Base-by-base conservation (phyloP, 306 rosid species). In the Prunus padus region DNA sequence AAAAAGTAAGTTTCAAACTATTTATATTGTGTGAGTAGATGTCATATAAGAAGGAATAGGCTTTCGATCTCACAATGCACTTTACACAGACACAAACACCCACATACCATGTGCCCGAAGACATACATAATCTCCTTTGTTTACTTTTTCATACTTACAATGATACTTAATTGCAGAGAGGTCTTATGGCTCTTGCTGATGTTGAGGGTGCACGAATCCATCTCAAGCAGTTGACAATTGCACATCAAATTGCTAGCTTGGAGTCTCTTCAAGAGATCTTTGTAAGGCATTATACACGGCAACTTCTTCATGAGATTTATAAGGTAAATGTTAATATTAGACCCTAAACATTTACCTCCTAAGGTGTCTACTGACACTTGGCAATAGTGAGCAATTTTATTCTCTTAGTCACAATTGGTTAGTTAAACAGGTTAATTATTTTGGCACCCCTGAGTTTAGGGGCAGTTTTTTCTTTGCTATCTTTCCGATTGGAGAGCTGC, bases 181-280 rank as follows among this genome's bases (percentile, higher is more conserved):
- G 97, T 76, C 88, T 94, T 26, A 87, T 77, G 93, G 93, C 98
- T 62, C 95, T 94, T 73, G 98, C 96, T 77, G 97, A 94, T 85
- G 91, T 94, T 77, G 98, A 94, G 87, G 97, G 96, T 80, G 98
- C 98, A 71, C 88, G 84, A 76, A 89, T 94, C 84, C 92, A 90
- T 86, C 83, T 94, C 68, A 94, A 88, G 84, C 89, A 85, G 69
- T 78, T 94, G 73, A 86, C 85, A 64, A 90, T 94, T 86, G 84
- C 95, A 69, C 96, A 92, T 85, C 97, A 92, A 76, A 92, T 92
- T 91, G 94, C 97, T 81, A 90, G 98, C 75, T 86, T 87, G 90
- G 93, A 90, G 68, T 91, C 98, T 72, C 85, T 94, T 64, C 88
- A 85, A 77, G 95, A 92, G 79, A 87, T 90, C 80, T 75, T 94